Percentiles rank a stretch among this genome's conserved stretches.
Conservation (phyloP, 768 basidiomycete genomes). For the Lactarius tabidus region DNA sequence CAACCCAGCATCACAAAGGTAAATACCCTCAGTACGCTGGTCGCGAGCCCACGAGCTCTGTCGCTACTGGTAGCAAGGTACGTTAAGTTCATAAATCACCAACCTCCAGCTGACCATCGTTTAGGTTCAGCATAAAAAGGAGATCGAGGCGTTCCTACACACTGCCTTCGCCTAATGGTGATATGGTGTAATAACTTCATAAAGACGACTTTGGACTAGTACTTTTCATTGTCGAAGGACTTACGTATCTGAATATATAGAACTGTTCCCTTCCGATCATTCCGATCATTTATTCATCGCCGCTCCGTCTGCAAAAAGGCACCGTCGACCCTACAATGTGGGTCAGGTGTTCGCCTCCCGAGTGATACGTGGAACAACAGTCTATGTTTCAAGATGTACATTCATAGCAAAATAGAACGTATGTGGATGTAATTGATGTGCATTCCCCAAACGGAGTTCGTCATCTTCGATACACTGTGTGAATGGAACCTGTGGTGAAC, state of each 20-base stretch:
- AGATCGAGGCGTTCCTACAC: slow-evolving; percentile 72
- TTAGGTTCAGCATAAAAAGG: slow-evolving; percentile 83
- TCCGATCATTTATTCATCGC: background rate
- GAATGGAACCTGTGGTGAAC: background rate
- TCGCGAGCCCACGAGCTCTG: slow-evolving; percentile 85
- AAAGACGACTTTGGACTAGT: slow-evolving; percentile 6
- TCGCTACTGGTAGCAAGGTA: slow-evolving; percentile 90
- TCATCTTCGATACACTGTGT: background rate
- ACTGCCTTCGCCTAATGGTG: slow-evolving; percentile 46
- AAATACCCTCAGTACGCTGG: slow-evolving; percentile 93
- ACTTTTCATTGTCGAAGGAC: background rate
- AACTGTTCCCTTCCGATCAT: slow-evolving; percentile 1
- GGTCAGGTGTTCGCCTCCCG: background rate
- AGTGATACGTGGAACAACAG: background rate
- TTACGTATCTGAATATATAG: slow-evolving; percentile 14
- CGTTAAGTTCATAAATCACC: slow-evolving; percentile 21
- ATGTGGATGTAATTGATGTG: background rate
- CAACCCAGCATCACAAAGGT: slow-evolving; percentile 86
- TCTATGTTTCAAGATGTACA: background rate
- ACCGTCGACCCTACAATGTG: background rate
- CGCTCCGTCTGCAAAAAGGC: slow-evolving; percentile 4
- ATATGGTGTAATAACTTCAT: background rate
- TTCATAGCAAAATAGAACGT: background rate
- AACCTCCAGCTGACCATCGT: background rate
- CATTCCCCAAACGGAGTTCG: background rate